A percentile compares a stretch with the other conserved stretches of the same genome.
These are phyloP conservation scores for Xylogone sp. DNA, from an alignment of 2,329 filamentous ascomycete species.

Conservation along the genomic window DNA sequence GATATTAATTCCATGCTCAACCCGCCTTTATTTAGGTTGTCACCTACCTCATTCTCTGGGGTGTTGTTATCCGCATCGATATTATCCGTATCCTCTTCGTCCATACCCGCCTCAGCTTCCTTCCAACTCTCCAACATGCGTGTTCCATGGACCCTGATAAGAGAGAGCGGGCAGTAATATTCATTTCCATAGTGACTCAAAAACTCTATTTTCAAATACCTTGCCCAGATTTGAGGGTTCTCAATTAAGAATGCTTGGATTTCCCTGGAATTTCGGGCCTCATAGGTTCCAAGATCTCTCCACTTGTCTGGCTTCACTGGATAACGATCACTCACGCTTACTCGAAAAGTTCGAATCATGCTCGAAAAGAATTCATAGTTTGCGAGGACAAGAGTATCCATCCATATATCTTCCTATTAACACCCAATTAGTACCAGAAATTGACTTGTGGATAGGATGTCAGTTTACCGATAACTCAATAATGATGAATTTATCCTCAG, in stretches of 20 bases:
- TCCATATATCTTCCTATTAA: conserved; percentile 55
- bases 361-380: conserved; percentile 99
- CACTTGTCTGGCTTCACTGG: conserved; percentile 90
- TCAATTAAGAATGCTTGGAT: conserved; percentile 94
- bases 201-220: conserved; percentile 89
- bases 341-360: conserved; percentile 85
- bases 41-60: not conserved
- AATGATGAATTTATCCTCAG: conserved; percentile 87
- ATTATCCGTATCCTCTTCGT: conserved; percentile 51
- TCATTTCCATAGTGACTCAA: conserved; percentile 93
- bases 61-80: not conserved
- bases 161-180: conserved; percentile 90
- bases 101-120: conserved; percentile 66
- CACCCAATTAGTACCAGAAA: conserved; percentile 10
- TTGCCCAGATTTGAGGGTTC: conserved; percentile 92
- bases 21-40: not conserved
- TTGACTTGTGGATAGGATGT: conserved; percentile 38
- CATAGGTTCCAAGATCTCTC: conserved; percentile 83
- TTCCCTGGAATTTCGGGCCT: conserved; percentile 87
- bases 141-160: conserved; percentile 87
- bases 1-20: not conserved
- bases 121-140: conserved; percentile 93
- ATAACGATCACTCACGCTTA: conserved; percentile 92
- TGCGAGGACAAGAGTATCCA: conserved; percentile 94
- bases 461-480: conserved; percentile 79